A percentile compares a stretch with the other conserved stretches of the same genome.
Conservation (phyloP, 805 yeast genomes). For the Starmera caribaea region DNA sequence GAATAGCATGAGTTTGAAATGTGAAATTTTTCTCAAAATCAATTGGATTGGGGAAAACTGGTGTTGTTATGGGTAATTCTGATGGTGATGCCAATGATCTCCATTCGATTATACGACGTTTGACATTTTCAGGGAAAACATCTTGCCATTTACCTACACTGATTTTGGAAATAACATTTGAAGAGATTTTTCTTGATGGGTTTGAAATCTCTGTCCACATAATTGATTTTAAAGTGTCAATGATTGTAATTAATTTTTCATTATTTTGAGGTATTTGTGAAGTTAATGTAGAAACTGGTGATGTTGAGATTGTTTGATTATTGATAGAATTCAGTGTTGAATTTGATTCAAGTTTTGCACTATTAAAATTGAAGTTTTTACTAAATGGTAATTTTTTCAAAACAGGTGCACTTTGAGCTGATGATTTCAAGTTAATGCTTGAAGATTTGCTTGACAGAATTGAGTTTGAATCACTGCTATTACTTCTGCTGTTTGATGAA, state of each 20-base stretch:
- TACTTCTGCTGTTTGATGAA: no score
- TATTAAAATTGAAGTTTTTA: not conserved
- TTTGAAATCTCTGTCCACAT: constrained; percentile 59
- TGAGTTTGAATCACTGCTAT: no score
- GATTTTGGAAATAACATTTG: constrained; percentile 43
- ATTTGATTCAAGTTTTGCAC: not conserved
- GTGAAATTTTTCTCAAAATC: constrained; percentile 69
- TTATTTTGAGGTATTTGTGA: constrained; percentile 4
- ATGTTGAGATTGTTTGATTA: constrained; percentile 1
- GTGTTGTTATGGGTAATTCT: constrained; percentile 73
- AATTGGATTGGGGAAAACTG: constrained; percentile 60
- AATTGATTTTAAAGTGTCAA: constrained; percentile 14
- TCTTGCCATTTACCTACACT: constrained; percentile 86
- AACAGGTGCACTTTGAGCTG: no score
- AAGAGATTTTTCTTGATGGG: constrained; percentile 61
- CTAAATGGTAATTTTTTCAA: not conserved
- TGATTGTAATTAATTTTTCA: constrained; percentile 7
- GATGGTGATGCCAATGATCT: constrained; percentile 90
- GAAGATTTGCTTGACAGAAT: no score
- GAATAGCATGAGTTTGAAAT: constrained; percentile 75
- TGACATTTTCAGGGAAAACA: constrained; percentile 69
- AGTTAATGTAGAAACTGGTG: constrained; percentile 3
- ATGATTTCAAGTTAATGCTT: no score
- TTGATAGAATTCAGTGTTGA: not conserved
- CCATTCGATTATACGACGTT: constrained; percentile 76